Base-by-base conservation (phyloP, 2,329 filamentous ascomycete genomes). In the Penicillium sp. region DNA sequence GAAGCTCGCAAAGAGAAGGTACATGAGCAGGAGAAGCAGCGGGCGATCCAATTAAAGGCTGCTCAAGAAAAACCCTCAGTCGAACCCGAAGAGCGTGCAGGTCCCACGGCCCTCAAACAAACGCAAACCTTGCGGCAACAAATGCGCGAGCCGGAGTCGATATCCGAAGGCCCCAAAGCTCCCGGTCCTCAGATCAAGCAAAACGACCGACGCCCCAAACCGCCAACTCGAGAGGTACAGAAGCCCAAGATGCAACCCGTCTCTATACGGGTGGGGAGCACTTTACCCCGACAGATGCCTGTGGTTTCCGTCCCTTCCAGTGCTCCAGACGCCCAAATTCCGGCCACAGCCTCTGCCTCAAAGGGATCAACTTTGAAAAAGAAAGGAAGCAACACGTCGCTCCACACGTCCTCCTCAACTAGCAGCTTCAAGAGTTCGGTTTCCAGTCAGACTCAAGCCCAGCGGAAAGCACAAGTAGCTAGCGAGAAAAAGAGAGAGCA, bases 401-500 rank as follows among this genome's bases (percentile, higher is more conserved):
- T 84, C 12, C 79, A 84, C 35, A 70, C 69, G 0, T 54, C 68
- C 28, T 65, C 69, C 18, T 72, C 72, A 1, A 68, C 66, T 12
- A 68, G 61, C 36, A 85, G 75, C 55, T 70, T 88, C 36, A 85
- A 84, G 60, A 76, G 72, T 52, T 79, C 77, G 5, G 70, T 71
- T 5, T 78, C 80, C n/a, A 67, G 65, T 20, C 72, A 70, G 12
- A 72, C 75, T 1, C 79, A 81, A n/a, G 71, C 75, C 2, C 79
- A 81, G 35, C 76, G 80, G 0, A 85, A 84, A 58, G 82, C 84
- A 2, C 69, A 89, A 14, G 79, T 89, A 37, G 72, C 84, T 32
- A 85, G 83, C 2, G 84, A 85, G 26, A 82, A 80, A 56, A 89
- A 88, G 63, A 90, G 84, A 58, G 87, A 94, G 60, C 82, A 78